Percentiles rank a stretch among this genome's conserved stretches.
These are phyloP conservation scores for Sedum album DNA, from an alignment of 164 flowering plant species.

Conservation along the genomic window DNA sequence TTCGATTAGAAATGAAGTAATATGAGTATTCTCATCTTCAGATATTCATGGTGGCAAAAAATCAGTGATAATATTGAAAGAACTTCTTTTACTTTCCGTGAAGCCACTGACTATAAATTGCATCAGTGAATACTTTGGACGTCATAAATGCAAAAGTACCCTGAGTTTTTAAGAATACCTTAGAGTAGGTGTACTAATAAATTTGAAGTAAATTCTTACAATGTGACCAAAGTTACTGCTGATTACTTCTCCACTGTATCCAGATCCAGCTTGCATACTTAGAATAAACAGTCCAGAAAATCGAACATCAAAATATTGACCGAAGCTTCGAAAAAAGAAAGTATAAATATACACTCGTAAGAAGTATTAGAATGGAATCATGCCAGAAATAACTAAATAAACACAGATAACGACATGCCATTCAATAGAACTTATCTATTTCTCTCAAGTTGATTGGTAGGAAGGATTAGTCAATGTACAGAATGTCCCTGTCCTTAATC, in stretches of 20 bases:
- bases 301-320: too few relatives aligned
- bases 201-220: too few relatives aligned
- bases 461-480: background rate
- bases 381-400: too few relatives aligned
- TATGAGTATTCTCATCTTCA: background rate
- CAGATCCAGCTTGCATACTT: too few relatives aligned
- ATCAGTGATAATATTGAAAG: constrained; percentile 2
- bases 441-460: background rate
- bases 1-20: background rate
- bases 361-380: too few relatives aligned
- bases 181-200: background rate
- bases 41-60: constrained; percentile 5
- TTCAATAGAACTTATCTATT: background rate
- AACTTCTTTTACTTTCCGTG: background rate
- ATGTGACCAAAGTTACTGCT: too few relatives aligned
- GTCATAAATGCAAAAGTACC: background rate
- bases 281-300: too few relatives aligned
- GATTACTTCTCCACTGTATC: too few relatives aligned
- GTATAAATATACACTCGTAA: too few relatives aligned
- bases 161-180: background rate
- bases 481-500: background rate
- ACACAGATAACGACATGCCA: background rate
- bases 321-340: too few relatives aligned
- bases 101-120: constrained; percentile 1
- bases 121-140: background rate